phyloP scores from a whole-genome alignment of 2,329 filamentous ascomycete species.

The Chaetomiaceae sp. region DNA sequence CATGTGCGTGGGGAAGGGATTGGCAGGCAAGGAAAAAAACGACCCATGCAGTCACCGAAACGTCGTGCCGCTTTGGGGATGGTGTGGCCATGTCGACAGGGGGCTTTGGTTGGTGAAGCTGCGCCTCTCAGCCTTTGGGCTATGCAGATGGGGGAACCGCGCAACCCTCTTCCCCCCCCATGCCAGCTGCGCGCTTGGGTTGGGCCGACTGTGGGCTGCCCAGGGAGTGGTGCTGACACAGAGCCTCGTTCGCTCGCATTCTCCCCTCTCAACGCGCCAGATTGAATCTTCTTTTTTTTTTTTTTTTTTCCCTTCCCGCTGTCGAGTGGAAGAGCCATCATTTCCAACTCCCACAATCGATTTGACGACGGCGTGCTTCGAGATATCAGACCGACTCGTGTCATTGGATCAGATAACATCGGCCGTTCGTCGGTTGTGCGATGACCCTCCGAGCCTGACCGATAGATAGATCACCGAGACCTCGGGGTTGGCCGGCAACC shows the following conservation, averaged over 20 bases:
- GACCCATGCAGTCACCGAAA: conserved; percentile 8
- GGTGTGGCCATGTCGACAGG: conserved; percentile 6
- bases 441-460: conserved; percentile 3
- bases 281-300: not conserved
- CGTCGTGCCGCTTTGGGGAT: conserved; percentile 18
- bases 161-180: conserved; percentile 15
- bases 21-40: not conserved
- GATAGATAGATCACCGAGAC: not conserved
- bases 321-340: not conserved
- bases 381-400: no score
- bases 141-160: conserved; percentile 12
- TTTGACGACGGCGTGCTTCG: not conserved
- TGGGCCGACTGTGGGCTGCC: not conserved
- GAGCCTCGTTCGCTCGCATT: conserved; percentile 9
- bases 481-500: not conserved
- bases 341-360: no score
- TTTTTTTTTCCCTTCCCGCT: not conserved
- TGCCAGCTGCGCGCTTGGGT: conserved; percentile 15
- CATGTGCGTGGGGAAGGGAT: not conserved
- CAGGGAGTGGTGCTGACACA: not conserved
- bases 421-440: no score
- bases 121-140: conserved; percentile 21
- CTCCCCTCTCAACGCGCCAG: not conserved
- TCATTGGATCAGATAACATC: no score
- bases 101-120: conserved; percentile 23